Conservation (phyloP, 2,329 filamentous ascomycete species). For the Elsinoe arachidis region DNA sequence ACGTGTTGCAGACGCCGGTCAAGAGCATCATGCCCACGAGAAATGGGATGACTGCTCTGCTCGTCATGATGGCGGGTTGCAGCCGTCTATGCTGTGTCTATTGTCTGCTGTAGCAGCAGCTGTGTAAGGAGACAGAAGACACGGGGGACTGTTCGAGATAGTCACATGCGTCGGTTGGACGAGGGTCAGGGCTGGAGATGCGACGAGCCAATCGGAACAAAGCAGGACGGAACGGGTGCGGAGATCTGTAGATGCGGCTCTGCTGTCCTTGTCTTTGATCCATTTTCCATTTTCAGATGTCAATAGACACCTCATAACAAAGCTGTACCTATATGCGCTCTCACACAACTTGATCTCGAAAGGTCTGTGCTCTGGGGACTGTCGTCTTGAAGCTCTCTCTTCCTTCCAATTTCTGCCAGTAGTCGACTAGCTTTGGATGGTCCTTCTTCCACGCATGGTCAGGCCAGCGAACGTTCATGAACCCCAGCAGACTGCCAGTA, state of each 20-base stretch:
- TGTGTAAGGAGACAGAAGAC: not conserved
- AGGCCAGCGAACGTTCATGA: conserved; percentile 26
- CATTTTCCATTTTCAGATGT: not conserved
- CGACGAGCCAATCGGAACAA: not conserved
- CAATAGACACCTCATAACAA: not conserved
- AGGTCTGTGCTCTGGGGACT: conserved; percentile 26
- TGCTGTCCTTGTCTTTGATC: not conserved
- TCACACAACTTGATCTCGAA: conserved; percentile 30
- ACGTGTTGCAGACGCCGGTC: conserved; percentile 92
- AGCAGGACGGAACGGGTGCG: not conserved
- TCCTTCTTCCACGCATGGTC: conserved; percentile 28
- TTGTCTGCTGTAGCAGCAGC: not conserved
- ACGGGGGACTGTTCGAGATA: not conserved
- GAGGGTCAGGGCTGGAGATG: not conserved
- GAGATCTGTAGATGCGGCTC: conserved; percentile 1
- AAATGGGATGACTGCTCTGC: conserved; percentile 65
- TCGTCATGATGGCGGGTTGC: conserved; percentile 49
- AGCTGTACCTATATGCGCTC: not conserved
- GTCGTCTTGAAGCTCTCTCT: conserved; percentile 34
- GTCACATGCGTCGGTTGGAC: conserved; percentile 3
- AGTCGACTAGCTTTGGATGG: conserved; percentile 34
- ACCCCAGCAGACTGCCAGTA: conserved; percentile 27
- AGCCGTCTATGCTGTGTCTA: not conserved
- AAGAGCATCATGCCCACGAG: conserved; percentile 93
- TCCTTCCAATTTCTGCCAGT: conserved; percentile 37